A percentile compares a stretch with the other conserved stretches of the same genome.
phyloP scores from a whole-genome alignment of 139 green algal genomes.

The Medakamo hakoo region DNA sequence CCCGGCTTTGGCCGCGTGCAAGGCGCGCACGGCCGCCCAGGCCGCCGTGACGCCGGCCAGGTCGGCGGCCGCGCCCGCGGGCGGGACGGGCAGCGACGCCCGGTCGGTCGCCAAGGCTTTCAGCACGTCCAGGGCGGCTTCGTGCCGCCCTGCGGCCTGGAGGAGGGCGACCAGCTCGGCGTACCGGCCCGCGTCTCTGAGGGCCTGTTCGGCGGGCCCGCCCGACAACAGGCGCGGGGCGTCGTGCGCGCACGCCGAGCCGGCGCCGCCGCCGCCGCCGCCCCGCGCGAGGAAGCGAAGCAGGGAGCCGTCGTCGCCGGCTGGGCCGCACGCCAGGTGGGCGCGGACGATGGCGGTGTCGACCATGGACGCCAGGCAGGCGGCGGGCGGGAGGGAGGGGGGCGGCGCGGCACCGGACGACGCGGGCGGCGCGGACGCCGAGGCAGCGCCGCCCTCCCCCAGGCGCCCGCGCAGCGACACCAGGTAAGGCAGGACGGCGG shows the following conservation, averaged over 20 bases:
- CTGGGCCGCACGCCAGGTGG: background rate
- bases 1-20: background rate
- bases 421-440: no score
- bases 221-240: no score
- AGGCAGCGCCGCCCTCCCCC: background rate
- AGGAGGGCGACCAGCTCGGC: background rate
- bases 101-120: background rate
- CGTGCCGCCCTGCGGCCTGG: background rate
- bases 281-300: background rate
- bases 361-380: background rate
- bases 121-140: background rate
- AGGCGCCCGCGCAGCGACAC: background rate
- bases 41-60: background rate
- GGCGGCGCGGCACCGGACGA: no score
- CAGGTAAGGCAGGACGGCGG: background rate
- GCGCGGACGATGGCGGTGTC: background rate
- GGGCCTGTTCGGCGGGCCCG: background rate
- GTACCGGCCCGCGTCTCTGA: background rate
- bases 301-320: background rate
- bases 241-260: no score
- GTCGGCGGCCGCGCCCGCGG: background rate
- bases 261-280: no score
- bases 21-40: background rate
- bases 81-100: background rate
- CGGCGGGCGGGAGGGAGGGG: background rate